Evolutionary conservation across 1,139 yeast genomes (phyloP), one percentile per base, ranked within the genome.

Genomic region (Casaregolazyma suthepensis): DNA sequence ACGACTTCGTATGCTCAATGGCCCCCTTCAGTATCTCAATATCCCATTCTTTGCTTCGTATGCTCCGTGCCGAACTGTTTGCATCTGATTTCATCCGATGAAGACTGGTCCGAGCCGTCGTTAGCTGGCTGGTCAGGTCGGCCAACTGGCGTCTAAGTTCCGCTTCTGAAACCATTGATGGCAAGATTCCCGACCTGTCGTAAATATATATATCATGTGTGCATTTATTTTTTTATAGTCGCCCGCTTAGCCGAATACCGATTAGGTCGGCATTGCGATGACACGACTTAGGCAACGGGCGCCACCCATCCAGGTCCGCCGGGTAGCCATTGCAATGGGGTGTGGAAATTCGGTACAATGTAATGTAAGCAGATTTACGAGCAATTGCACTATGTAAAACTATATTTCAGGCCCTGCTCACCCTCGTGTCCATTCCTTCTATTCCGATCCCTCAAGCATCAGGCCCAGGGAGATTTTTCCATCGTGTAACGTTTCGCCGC

Each of bases 71-170:
- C 31, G 31, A 26, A 26, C 31, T 17, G 37, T 22, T 19, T 19
- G 46, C 29, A n/a, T 29, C 37, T 42, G 43, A 40, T 26, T 18
- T 20, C 2, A 47, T 20, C 12, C 42, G 45, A 6, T 20, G 15
- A 19, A 52, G 49, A 7, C 46, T 23, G 5, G 42, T n/a, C 17
- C 40, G 31, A 22, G 54, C 47, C 13, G 13, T 22, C 17, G 45
- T 46, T 23, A 48, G 38, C 31, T 52, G 54, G 35, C 45, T 50
- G 26, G 49, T 17, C 17, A 52, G 46, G 23, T 52, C 54, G 13
- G 49, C 40, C 20, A 52, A 26, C 37, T 52, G 54, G 18, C 23
- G 13, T 46, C 49, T 50, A 15, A 47, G 35, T 15, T 47, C 50
- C 15, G 40, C 22, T 12, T 26, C 35, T 7, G 45, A 38, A 19